These are phyloP conservation scores for Polygonum aviculare DNA, from an alignment of 148 eudicot species.

Conservation along the genomic window DNA sequence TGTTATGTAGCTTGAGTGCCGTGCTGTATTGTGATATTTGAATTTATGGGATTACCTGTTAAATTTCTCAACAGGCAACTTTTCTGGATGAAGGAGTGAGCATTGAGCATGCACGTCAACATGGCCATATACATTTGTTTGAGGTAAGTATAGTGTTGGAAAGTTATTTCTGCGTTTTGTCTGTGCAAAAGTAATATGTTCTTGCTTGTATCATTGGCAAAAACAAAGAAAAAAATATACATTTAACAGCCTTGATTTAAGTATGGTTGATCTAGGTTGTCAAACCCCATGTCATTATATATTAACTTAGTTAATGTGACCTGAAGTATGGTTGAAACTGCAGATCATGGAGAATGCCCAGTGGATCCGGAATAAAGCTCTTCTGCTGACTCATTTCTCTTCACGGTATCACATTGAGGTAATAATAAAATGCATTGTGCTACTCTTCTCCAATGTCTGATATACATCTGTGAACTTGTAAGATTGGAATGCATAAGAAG, in stretches of 20 bases:
- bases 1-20: neutral
- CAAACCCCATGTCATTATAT: neutral
- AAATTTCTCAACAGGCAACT: constrained; percentile 55
- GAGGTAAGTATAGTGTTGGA: constrained; percentile 40
- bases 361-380: constrained; percentile 78
- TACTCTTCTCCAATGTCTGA: neutral
- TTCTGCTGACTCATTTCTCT: constrained; percentile 86
- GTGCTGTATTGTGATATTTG: neutral
- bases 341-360: constrained; percentile 80
- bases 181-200: neutral
- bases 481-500: neutral
- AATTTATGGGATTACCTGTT: neutral
- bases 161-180: neutral
- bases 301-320: neutral
- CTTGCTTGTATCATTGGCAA: neutral
- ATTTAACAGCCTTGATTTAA: neutral
- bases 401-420: constrained; percentile 85
- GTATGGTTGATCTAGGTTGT: neutral
- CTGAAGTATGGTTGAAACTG: constrained; percentile 12
- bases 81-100: constrained; percentile 68
- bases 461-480: neutral
- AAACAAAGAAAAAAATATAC: neutral
- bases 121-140: constrained; percentile 83
- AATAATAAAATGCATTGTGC: constrained; percentile 13
- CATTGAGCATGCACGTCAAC: constrained; percentile 79